Evolutionary conservation across 305 asterid species (phyloP).

Genomic region (Euphrasia arctica): DNA sequence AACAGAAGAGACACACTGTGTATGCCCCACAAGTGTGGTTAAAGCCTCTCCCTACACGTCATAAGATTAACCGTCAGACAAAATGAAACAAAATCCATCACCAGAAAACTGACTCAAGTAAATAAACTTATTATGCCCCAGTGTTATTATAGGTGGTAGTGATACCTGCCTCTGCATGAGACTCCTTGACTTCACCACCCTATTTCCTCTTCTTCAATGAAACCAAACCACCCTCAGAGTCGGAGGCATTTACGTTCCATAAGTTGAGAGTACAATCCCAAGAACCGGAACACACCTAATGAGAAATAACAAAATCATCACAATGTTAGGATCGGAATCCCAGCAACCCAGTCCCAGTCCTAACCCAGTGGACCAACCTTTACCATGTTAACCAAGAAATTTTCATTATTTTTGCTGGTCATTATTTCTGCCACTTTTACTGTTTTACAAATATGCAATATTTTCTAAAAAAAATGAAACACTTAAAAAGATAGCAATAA

Average conservation of each 20-base stretch:
- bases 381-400: too few species aligned
- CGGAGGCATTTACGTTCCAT: slow-evolving; percentile 62
- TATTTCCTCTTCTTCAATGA: slow-evolving; percentile 81
- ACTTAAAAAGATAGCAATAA: too few species aligned
- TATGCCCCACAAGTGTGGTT: slow-evolving; percentile 81
- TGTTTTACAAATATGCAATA: too few species aligned
- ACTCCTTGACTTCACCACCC: slow-evolving; percentile 45
- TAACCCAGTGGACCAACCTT: too few species aligned
- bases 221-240: slow-evolving; percentile 44
- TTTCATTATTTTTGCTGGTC: too few species aligned
- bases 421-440: too few species aligned
- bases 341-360: not conserved
- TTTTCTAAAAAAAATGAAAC: too few species aligned
- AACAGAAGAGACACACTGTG: slow-evolving; percentile 83
- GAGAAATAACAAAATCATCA: too few species aligned
- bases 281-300: slow-evolving; percentile 88
- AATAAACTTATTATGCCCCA: not conserved
- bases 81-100: not conserved
- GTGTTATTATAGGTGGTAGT: slow-evolving; percentile 16
- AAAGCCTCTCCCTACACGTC: slow-evolving; percentile 70
- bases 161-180: slow-evolving; percentile 80
- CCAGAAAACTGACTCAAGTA: slow-evolving; percentile 6
- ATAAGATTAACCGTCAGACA: slow-evolving; percentile 11
- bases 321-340: too few species aligned
- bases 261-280: slow-evolving; percentile 82